Evolutionary conservation across 2,329 filamentous ascomycete genomes (phyloP).

Genomic region (Ceratocystis variospora): DNA sequence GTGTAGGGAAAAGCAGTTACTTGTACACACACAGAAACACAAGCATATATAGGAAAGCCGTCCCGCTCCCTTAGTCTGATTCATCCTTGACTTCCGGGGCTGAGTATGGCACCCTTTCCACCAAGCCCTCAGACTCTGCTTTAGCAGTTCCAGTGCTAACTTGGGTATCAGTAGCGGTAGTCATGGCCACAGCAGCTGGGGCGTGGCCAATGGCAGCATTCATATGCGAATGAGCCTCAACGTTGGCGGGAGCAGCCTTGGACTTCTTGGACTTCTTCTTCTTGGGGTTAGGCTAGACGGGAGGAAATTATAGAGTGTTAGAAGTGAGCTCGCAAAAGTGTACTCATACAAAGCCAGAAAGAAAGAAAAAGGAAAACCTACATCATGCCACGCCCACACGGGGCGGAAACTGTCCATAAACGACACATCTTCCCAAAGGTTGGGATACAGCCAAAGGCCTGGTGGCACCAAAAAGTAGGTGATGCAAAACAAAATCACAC

Average conservation of each 20-base stretch:
- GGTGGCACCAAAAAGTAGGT: slow-evolving; percentile 76
- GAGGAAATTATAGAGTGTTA: slow-evolving; percentile 22
- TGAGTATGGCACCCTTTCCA: slow-evolving; percentile 27
- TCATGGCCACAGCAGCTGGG: slow-evolving; percentile 39
- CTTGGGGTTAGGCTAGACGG: slow-evolving; percentile 30
- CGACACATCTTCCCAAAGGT: slow-evolving; percentile 94
- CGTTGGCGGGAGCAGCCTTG: slow-evolving; percentile 26
- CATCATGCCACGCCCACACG: slow-evolving; percentile 97
- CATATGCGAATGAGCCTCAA: slow-evolving; percentile 31
- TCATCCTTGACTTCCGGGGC: slow-evolving; percentile 43
- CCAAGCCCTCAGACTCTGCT: background rate
- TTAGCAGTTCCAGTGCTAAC: slow-evolving; percentile 36
- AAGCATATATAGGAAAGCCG: background rate
- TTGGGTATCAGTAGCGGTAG: slow-evolving; percentile 43
- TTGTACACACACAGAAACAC: background rate
- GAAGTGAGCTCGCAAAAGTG: background rate
- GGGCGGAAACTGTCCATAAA: slow-evolving; percentile 97
- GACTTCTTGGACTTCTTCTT: slow-evolving; percentile 45
- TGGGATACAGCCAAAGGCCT: slow-evolving; percentile 95
- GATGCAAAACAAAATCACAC: slow-evolving; percentile 82
- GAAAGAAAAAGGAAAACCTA: slow-evolving; percentile 30
- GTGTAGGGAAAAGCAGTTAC: background rate
- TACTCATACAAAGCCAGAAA: background rate
- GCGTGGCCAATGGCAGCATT: slow-evolving; percentile 40
- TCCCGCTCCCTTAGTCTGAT: slow-evolving; percentile 30